A percentile compares a stretch with the other conserved stretches of the same genome.
Evolutionary conservation across 108 stramenopile species (phyloP).

Genomic region (Cyclostephanos invisitatus): DNA sequence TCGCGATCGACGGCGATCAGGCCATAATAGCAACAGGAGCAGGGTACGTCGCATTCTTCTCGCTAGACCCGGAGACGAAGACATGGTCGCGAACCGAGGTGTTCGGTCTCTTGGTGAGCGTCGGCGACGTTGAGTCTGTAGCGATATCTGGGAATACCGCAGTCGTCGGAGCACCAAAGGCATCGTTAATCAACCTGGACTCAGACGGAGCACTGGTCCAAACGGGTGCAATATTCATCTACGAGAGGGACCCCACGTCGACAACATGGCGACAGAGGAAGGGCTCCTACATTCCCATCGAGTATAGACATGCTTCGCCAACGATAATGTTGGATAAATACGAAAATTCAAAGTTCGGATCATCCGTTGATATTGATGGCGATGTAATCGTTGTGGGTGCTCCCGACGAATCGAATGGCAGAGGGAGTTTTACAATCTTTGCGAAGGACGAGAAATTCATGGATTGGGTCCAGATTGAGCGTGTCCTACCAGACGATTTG

Average conservation of each 20-base stretch:
- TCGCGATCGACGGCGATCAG: conserved; percentile 24
- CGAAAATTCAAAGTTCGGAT: conserved; percentile 10
- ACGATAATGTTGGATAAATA: not conserved
- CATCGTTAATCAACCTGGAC: conserved; percentile 7
- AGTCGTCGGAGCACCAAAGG: conserved; percentile 19
- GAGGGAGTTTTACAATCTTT: conserved; percentile 19
- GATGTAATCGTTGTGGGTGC: conserved; percentile 30
- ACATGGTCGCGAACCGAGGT: conserved; percentile 12
- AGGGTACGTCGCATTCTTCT: conserved; percentile 24
- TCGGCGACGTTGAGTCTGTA: conserved; percentile 13
- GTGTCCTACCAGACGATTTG: conserved; percentile 10
- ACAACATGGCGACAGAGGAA: conserved; percentile 11
- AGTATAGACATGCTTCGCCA: conserved; percentile 4
- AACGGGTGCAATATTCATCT: conserved; percentile 24
- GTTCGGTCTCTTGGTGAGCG: conserved; percentile 14
- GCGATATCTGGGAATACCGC: conserved; percentile 22
- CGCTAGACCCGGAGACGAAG: conserved; percentile 1
- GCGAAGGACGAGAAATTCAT: conserved; percentile 1
- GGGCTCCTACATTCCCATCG: conserved; percentile 17
- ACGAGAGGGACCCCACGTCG: conserved; percentile 15
- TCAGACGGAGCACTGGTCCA: not conserved
- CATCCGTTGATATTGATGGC: conserved; percentile 19
- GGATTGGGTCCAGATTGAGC: conserved; percentile 19
- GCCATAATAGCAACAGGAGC: conserved; percentile 21
- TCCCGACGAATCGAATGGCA: conserved; percentile 3